phyloP scores from a whole-genome alignment of 2,329 filamentous ascomycete species.

The Fusarium ambrosium region DNA sequence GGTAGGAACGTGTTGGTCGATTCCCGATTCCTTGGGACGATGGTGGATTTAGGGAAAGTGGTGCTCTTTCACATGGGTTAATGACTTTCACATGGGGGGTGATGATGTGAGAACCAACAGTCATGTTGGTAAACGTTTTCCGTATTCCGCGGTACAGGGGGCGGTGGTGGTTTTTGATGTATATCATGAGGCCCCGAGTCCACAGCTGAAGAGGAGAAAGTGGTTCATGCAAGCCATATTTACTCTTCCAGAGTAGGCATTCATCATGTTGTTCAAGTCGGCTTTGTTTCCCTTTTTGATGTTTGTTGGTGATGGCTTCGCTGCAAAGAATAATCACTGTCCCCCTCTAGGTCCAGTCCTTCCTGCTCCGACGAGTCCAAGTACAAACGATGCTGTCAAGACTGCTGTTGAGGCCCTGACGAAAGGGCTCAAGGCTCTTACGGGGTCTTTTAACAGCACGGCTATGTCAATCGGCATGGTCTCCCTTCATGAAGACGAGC shows the following conservation, averaged over 20 bases:
- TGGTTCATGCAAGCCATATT: not conserved
- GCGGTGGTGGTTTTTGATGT: not conserved
- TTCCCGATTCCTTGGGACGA: not conserved
- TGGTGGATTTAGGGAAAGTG: not conserved
- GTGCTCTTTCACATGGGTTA: not conserved
- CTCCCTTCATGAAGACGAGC: slow-evolving; percentile 7
- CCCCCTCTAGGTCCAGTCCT: slow-evolving; percentile 19
- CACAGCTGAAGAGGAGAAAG: not conserved
- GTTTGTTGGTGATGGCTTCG: slow-evolving; percentile 5
- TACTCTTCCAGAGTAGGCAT: not conserved
- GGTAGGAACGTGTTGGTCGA: not conserved
- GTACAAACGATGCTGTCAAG: slow-evolving; percentile 8
- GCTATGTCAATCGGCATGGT: slow-evolving; percentile 13
- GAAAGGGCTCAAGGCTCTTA: not conserved
- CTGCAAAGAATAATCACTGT: slow-evolving; percentile 25
- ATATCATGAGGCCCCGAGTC: not conserved
- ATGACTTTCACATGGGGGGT: no score
- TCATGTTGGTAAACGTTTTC: not conserved
- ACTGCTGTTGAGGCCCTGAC: not conserved
- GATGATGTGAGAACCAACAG: not conserved
- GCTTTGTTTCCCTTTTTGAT: not conserved
- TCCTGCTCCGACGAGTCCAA: slow-evolving; percentile 5
- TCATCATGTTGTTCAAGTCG: slow-evolving; percentile 1
- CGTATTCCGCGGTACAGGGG: not conserved
- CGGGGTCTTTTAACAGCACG: not conserved